phyloP scores from a whole-genome alignment of 2,329 filamentous ascomycete genomes.

The Pestalotiopsis sp. region DNA sequence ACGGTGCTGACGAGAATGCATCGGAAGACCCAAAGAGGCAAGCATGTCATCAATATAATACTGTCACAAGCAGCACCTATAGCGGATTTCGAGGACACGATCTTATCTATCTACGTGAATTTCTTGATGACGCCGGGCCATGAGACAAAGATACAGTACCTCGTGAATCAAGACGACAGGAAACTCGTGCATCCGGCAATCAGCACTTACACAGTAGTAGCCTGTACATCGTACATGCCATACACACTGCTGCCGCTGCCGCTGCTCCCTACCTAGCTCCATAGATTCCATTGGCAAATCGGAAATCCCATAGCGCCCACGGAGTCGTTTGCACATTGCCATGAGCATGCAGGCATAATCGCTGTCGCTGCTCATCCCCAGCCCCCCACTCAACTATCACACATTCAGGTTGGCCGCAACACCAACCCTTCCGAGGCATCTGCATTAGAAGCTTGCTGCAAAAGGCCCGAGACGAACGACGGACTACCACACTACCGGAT shows the following conservation, averaged over 20 bases:
- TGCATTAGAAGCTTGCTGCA: constrained; percentile 11
- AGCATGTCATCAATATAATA: constrained; percentile 1
- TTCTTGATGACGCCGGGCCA: background rate
- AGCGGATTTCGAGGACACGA: background rate
- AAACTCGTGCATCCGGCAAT: background rate
- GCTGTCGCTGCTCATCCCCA: background rate
- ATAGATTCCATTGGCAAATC: constrained; percentile 10
- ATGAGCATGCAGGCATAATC: background rate
- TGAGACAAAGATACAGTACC: background rate
- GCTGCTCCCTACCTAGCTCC: background rate
- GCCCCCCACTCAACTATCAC: background rate
- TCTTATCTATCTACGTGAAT: background rate
- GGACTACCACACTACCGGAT: background rate
- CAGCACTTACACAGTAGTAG: background rate
- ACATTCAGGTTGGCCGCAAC: background rate
- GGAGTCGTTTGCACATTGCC: constrained; percentile 10
- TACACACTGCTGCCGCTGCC: background rate
- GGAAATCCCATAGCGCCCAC: constrained; percentile 13
- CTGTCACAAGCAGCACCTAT: background rate
- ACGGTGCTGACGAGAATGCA: background rate
- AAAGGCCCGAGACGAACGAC: constrained; percentile 12
- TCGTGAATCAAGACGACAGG: background rate
- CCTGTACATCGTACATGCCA: background rate
- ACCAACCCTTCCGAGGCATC: background rate
- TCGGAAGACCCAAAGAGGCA: background rate